Evolutionary conservation across 768 basidiomycete species (phyloP).

Genomic region (Tylopilus sp.): DNA sequence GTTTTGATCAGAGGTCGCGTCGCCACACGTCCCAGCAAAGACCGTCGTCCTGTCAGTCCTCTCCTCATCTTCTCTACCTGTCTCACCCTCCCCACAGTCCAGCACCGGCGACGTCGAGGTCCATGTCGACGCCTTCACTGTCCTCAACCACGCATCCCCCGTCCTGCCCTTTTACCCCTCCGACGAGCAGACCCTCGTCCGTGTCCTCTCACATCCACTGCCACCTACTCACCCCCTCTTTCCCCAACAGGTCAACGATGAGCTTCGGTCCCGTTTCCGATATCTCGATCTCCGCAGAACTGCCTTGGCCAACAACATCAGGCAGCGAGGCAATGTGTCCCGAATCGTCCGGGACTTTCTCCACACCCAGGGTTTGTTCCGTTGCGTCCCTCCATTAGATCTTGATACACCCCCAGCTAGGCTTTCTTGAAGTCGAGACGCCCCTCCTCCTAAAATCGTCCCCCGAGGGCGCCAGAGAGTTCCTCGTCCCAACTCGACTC

Average conservation of each 20-base stretch:
- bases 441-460: conserved; percentile 88
- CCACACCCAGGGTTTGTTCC: conserved; percentile 61
- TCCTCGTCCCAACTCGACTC: conserved; percentile 77
- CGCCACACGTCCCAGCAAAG: conserved; percentile 55
- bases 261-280: conserved; percentile 79
- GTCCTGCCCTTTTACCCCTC: conserved; percentile 85
- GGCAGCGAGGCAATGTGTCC: conserved; percentile 78
- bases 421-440: conserved; percentile 91
- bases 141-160: conserved; percentile 75
- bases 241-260: conserved; percentile 69
- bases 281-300: conserved; percentile 85
- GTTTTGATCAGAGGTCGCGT: conserved; percentile 76
- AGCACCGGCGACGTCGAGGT: conserved; percentile 80
- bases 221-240: background rate
- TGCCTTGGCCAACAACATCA: conserved; percentile 72
- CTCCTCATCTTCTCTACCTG: background rate
- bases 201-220: conserved; percentile 24
- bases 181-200: conserved; percentile 69
- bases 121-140: conserved; percentile 58
- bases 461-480: conserved; percentile 93
- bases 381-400: conserved; percentile 2
- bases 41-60: conserved; percentile 55
- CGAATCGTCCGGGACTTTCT: conserved; percentile 71
- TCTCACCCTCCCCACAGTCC: conserved; percentile 38
- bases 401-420: conserved; percentile 38